phyloP scores from a whole-genome alignment of 1,284 basidiomycete species.

The Ceratobasidium sp. region DNA sequence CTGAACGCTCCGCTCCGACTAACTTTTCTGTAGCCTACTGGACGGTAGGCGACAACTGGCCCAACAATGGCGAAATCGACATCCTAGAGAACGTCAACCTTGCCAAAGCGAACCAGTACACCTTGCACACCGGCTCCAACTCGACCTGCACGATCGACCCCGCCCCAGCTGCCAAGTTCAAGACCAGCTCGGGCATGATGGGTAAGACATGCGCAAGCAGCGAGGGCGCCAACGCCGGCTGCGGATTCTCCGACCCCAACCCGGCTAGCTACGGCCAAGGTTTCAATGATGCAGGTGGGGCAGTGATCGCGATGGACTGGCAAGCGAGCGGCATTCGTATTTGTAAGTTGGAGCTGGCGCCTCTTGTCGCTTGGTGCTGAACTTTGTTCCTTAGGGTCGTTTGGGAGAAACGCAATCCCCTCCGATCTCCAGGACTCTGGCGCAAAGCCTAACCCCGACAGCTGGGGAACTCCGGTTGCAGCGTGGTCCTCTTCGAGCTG shows the following conservation, averaged over 20 bases:
- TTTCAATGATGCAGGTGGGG: slow-evolving; percentile 77
- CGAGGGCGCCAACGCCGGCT: slow-evolving; percentile 62
- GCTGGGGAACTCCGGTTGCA: slow-evolving; percentile 75
- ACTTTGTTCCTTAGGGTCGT: slow-evolving; percentile 65
- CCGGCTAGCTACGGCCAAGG: slow-evolving; percentile 76
- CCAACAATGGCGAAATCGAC: slow-evolving; percentile 77
- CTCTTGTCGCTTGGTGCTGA: slow-evolving; percentile 14
- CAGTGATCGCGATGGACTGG: slow-evolving; percentile 83
- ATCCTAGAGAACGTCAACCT: slow-evolving; percentile 77
- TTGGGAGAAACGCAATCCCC: slow-evolving; percentile 78
- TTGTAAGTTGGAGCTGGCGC: slow-evolving; percentile 63
- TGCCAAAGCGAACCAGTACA: slow-evolving; percentile 46
- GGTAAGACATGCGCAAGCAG: slow-evolving; percentile 44
- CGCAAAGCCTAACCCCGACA: slow-evolving; percentile 66
- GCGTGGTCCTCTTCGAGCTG: slow-evolving; percentile 66
- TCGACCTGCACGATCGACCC: slow-evolving; percentile 44
- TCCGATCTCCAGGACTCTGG: slow-evolving; percentile 64
- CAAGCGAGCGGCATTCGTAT: slow-evolving; percentile 78
- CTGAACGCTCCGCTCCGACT: not conserved
- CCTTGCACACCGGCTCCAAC: slow-evolving; percentile 47
- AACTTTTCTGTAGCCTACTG: slow-evolving; percentile 75
- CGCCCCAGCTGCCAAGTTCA: slow-evolving; percentile 28
- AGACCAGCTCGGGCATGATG: slow-evolving; percentile 32
- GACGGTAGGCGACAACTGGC: slow-evolving; percentile 75
- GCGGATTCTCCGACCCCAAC: slow-evolving; percentile 77